Evolutionary conservation across 2,329 filamentous ascomycete species (phyloP), one percentile per base, ranked within the genome.

Genomic region (Acarospora socialis): DNA sequence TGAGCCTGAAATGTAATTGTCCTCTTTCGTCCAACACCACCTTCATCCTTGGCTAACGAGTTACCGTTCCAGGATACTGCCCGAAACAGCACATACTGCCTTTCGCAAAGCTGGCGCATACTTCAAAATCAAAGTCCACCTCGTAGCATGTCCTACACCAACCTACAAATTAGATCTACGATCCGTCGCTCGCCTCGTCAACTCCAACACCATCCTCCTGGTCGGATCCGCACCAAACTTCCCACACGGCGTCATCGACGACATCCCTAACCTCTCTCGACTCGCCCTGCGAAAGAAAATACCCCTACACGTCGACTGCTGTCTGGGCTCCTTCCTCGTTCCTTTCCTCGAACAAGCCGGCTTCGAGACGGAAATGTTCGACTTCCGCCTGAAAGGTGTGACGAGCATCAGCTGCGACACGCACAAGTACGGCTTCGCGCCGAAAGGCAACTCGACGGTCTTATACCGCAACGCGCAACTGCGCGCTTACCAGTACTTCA

Each of bases 341-440:
- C 84, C 90, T 2, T 83, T 87, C 62, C 77, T 98, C 25, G 77
- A 84, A 42, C 81, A 81, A 50, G 84, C 90, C n/a, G 90, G 90
- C 26, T 95, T 93, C 55, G 82, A 92, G 40, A 70, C 80, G 14
- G 74, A 79, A 45, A 75, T 74, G 4, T 95, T 95, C 51, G 90
- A 98, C 56, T 98, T 98, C 70, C 75, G 81, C 34, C 74, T 92
- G 37, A 83, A 81, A 44, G 90, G 90, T 46, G 90, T 98, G 21
- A 94, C 87, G 3, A 87, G 79, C 55, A 95, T 98, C 55, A 84
- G 77, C 44, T 92, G 86, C 55, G 90, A 98, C 54, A 98, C 90
- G 3, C 90, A 98, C 69, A 98, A 98, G 57, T 98, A 98, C 54
- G 90, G 90, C 21, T 98, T 98, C 52, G 90, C 90, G 1, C 90